Base-by-base conservation (phyloP, 495 filamentous ascomycete species). In the Aspergillus ostianus region DNA sequence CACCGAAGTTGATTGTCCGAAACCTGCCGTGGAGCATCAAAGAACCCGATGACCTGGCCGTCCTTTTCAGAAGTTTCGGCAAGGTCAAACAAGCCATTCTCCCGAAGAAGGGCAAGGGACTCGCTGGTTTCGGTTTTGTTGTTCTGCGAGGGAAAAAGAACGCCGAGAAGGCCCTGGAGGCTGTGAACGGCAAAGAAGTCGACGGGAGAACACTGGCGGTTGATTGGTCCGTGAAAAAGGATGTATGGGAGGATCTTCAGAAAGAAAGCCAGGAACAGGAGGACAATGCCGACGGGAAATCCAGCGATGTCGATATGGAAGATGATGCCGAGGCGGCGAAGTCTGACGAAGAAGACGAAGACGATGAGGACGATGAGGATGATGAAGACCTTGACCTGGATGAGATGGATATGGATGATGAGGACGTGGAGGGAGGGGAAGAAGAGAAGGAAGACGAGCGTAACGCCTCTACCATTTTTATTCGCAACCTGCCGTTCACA, bases 11-110 rank as follows among this genome's bases (percentile, higher is more conserved):
- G 65, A 99, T 99, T 73, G 87, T 98, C 26, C 85, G 94, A 55
- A 99, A 99, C 70, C 69, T 99, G 64, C 93, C 94, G 1, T 99
- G 94, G 94, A 97, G 87, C 65, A 88, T 99, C 70, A 96, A 94
- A 74, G 83, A 83, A 9, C 78, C 91, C 0, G 87, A 96, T 51
- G 86, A 97, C 67, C 73, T 99, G 51, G 75, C 83, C 2, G 77
- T 80, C 46, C 74, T 96, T 32, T 98, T 99, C 72, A 78, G 83
- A 66, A 89, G 86, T 60, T 97, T 88, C 71, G 94, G 94, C 56
- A 97, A 97, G 73, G 85, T 98, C 49, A 93, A 91, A 70, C 84
- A 84, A 69, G 84, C 86, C 18, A 89, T 86, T 56, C 76, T 99
- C 21, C 94, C 94, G 4, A 92, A 88, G 63, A 82, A 84, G 61